A percentile compares a stretch with the other conserved stretches of the same genome.
Conservation (phyloP, 768 basidiomycete species). For the Cystofilobasidium ferigula region DNA sequence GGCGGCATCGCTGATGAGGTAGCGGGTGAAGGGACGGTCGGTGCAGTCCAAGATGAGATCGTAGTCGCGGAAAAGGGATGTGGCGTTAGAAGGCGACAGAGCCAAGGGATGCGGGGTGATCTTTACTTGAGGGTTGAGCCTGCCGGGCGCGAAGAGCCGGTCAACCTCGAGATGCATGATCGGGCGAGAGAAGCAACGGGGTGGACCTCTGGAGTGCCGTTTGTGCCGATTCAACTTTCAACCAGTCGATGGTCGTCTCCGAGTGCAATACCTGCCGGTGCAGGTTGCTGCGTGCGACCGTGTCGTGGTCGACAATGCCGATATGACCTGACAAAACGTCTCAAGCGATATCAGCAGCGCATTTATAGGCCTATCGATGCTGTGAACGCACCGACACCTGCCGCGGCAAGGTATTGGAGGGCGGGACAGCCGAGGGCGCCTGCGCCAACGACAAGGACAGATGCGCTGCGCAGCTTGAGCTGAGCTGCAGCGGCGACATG, state of each 20-base stretch:
- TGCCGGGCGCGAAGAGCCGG: conserved; percentile 34
- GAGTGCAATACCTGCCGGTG: conserved; percentile 87
- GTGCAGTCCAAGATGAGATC: conserved; percentile 85
- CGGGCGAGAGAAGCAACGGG: neutral
- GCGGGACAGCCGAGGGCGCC: conserved; percentile 95
- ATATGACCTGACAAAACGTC: conserved; percentile 52
- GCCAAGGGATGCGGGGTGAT: conserved; percentile 50
- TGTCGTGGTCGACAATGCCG: conserved; percentile 78
- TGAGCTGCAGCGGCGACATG: conserved; percentile 51
- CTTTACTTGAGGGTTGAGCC: conserved; percentile 61
- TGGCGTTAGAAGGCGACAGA: conserved; percentile 47
- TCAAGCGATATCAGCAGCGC: neutral
- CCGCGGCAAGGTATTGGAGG: conserved; percentile 82
- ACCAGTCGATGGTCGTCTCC: conserved; percentile 56
- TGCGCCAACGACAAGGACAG: conserved; percentile 80
- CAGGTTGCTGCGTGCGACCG: conserved; percentile 76
- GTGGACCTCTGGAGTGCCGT: conserved; percentile 54
- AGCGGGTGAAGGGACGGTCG: conserved; percentile 83
- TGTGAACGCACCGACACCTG: conserved; percentile 66
- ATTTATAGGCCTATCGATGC: neutral
- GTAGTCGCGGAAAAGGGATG: conserved; percentile 51
- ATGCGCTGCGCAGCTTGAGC: conserved; percentile 60
- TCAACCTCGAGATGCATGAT: neutral
- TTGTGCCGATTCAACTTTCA: conserved; percentile 74
- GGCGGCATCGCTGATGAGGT: conserved; percentile 78